Evolutionary conservation across 352 stramenopile species (phyloP), one percentile per base, ranked within the genome.

Genomic region (Globisporangium uncinulatum): DNA sequence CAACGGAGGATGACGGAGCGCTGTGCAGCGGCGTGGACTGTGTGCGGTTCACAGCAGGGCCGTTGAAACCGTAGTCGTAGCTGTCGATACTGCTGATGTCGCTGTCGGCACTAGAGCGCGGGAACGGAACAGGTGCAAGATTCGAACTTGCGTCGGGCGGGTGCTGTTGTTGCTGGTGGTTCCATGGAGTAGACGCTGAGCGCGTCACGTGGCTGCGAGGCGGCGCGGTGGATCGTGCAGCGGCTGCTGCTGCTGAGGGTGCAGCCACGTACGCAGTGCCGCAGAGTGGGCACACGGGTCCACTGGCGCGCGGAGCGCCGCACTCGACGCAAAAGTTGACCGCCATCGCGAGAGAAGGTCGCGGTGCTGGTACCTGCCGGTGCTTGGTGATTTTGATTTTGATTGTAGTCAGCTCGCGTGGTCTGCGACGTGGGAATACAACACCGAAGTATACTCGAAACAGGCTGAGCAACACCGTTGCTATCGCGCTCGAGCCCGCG

Each of bases 301-400:
- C 54, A 1, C 52, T 41, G 11, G 19, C n/a, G 37, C 44, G 49
- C n/a, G 39, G 20, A 2, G 47, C 51, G 39, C 61, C 61, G 51
- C 61, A 67, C n/a, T 67, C 46, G 15, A 59, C 29, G 61, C 61
- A 67, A 43, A 61, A 57, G 43, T 64, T 64, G 21, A 50, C 51
- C 11, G 42, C 31, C 53, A 58, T 58, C 21, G n/a, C 43, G 43
- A 8, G 34, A 39, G 34, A 13, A 39, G 7, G 7, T 39, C 34
- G 34, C 34, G 34, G 34, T 39, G 34, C 34, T 39, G 34, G 34
- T 39, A 13, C 34, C 1, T 13, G 24, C 24, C 24, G 24, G 24
- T 29, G 24, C 24, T 29, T 29, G 24, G 24, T 29, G 24, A 29
- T 29, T 29, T 29, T 29, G 24, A 29, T 29, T 29, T 29, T 29